Evolutionary conservation across 1,284 basidiomycete genomes (phyloP).

Genomic region (Moniliophthora roreri): DNA sequence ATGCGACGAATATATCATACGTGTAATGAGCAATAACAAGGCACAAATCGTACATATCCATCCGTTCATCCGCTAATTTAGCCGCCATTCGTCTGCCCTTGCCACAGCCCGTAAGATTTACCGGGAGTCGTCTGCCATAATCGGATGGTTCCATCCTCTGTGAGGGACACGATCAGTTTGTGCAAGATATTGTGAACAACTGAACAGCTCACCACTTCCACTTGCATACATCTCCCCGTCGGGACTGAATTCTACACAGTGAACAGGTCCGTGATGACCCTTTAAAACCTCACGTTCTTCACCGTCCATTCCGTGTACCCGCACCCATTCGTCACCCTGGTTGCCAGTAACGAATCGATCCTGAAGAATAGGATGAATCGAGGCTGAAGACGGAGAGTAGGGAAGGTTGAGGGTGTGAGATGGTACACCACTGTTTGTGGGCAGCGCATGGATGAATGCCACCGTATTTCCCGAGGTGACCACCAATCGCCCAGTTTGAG

Average conservation of each 20-base stretch:
- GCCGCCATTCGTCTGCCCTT: constrained; percentile 57
- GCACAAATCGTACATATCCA: constrained; percentile 5
- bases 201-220: constrained; percentile 77
- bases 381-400: constrained; percentile 88
- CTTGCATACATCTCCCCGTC: constrained; percentile 99
- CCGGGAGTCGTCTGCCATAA: constrained; percentile 96
- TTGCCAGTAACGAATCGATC: constrained; percentile 95
- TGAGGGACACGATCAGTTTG: background rate
- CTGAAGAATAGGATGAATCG: constrained; percentile 85
- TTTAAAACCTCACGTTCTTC: constrained; percentile 91
- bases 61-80: constrained; percentile 21
- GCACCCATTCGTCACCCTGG: constrained; percentile 91
- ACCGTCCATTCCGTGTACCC: constrained; percentile 90
- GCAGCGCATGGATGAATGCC: constrained; percentile 77
- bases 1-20: background rate
- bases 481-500: constrained; percentile 82
- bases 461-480: constrained; percentile 92
- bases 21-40: background rate
- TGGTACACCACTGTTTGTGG: constrained; percentile 44
- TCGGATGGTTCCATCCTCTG: constrained; percentile 76
- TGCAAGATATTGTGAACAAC: background rate
- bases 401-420: constrained; percentile 72
- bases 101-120: constrained; percentile 93
- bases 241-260: constrained; percentile 91
- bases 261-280: constrained; percentile 97